Evolutionary conservation across 352 stramenopile genomes (phyloP).

Genomic region (Phytopythium oedochilum): DNA sequence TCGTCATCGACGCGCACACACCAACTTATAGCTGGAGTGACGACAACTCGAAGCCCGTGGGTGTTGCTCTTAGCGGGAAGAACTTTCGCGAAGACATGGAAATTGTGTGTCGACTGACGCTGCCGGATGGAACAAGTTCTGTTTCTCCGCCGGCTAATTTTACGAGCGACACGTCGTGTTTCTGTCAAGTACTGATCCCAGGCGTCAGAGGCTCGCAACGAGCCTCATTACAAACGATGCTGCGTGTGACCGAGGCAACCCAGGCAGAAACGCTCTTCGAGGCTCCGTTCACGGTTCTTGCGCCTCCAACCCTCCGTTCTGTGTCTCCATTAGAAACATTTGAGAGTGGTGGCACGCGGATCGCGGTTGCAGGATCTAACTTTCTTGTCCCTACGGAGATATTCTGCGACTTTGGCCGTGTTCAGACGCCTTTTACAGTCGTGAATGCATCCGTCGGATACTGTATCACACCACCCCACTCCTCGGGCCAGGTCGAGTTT

Average conservation of each 20-base stretch:
- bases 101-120: conserved; percentile 15
- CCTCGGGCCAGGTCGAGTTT: conserved; percentile 18
- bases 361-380: conserved; percentile 4
- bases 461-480: conserved; percentile 25
- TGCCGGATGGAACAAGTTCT: background rate
- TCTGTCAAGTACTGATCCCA: conserved; percentile 1
- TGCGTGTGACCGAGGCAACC: conserved; percentile 15
- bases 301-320: conserved; percentile 6
- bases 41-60: conserved; percentile 10
- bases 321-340: conserved; percentile 6
- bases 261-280: conserved; percentile 18
- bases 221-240: background rate
- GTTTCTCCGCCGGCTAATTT: background rate
- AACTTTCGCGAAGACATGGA: conserved; percentile 16
- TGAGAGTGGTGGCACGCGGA: conserved; percentile 1
- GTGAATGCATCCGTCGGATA: conserved; percentile 24
- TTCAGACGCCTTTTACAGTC: conserved; percentile 12
- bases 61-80: conserved; percentile 17
- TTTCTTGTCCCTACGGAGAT: conserved; percentile 5
- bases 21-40: conserved; percentile 11
- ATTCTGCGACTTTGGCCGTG: conserved; percentile 16
- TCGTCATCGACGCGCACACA: conserved; percentile 16
- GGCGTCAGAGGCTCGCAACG: background rate
- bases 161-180: background rate
- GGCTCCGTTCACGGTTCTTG: conserved; percentile 19